Evolutionary conservation across 371 early-diverging fungal species (phyloP), one percentile per base, ranked within the genome.

Genomic region (Blakeslea trispora): DNA sequence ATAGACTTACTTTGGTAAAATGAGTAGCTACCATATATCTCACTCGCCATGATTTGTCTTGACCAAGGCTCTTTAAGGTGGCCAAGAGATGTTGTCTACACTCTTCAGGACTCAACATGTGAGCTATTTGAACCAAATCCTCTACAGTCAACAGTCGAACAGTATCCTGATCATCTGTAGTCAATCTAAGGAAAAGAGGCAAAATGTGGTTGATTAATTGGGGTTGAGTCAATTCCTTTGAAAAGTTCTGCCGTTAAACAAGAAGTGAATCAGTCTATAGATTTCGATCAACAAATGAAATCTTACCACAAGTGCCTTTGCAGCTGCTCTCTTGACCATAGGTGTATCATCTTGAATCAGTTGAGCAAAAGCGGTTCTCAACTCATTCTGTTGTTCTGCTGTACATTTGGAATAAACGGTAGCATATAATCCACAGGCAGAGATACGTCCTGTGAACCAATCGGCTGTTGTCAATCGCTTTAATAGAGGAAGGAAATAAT

Each of bases 261-360:
- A n/a, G n/a, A n/a, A n/a, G n/a, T n/a, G n/a, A n/a, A n/a, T n/a
- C n/a, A n/a, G n/a, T n/a, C n/a, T n/a, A n/a, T n/a, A n/a, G n/a
- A n/a, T n/a, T n/a, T 7, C 34, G 0, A 35, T 3, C 23, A 28
- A 32, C 28, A 28, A 19, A 28, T 52, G 9, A 52, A 9, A n/a
- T 15, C 81, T 71, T 81, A 91, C 92, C 45, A 87, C 85, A 35
- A 98, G 78, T 57, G 94, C 81, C 15, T 92, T 91, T 15, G 96
- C 94, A 31, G 95, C 95, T 3, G 97, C 92, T 56, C 98, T 84
- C 61, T 98, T 87, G 53, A 96, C 97, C 99, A 99, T 97, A 35
- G 99, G 99, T 13, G 97, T 97, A 53, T 96, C 97, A 71, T 99
- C 99, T 66, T 88, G 83, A 64, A 92, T 89, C n/a, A 98, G 84